Base-by-base conservation (phyloP, 225 moss, liverwort and hornwort species). In the Bryoerythrophyllum caledonicum region DNA sequence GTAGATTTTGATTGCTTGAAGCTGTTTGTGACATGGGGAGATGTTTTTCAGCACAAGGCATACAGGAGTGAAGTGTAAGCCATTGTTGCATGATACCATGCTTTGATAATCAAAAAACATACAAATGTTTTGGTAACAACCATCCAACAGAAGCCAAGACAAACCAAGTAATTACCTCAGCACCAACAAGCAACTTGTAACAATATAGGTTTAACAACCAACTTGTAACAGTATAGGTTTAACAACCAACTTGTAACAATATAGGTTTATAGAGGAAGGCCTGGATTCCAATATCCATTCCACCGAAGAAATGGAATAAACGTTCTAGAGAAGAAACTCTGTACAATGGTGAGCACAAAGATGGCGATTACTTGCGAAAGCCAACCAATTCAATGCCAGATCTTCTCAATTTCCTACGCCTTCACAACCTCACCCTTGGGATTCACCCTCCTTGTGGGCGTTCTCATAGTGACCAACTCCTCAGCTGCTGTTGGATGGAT, bases 401-500 rank as follows among this genome's bases (percentile, higher is more conserved):
- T 37, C 28, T 62, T 57, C 67, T 72, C 80, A 58, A 32, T 41
- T 21, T 6, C 41, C 75, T 88, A 88, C 2, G 0, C 76, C 38
- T 83, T 74, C 24, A 81, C 43, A n/a, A 63, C 54, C 74, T 85
- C 78, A 26, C 85, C 88, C 48, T 78, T 74, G 3, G 82, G 68
- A 10, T 76, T 76, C 6, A 90, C n/a, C 51, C 86, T 86, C 80
- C 93, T 88, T 2, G 90, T 75, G 59, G 77, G 51, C 24, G 87
- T 82, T 55, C 93, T 90, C 97, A 99, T 93, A 4, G 97, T 99
- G 35, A 99, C 97, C 27, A 94, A 82, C 78, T 99, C 97, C 79
- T 99, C 93, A 30, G 94, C 97, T 30, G 94, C 83, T 41, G 97
- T 93, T 9, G 97, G 94, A 83, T 99, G 97, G 48, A 99, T 99